phyloP scores from a whole-genome alignment of 305 asterid species.

The Salvia sclarea region DNA sequence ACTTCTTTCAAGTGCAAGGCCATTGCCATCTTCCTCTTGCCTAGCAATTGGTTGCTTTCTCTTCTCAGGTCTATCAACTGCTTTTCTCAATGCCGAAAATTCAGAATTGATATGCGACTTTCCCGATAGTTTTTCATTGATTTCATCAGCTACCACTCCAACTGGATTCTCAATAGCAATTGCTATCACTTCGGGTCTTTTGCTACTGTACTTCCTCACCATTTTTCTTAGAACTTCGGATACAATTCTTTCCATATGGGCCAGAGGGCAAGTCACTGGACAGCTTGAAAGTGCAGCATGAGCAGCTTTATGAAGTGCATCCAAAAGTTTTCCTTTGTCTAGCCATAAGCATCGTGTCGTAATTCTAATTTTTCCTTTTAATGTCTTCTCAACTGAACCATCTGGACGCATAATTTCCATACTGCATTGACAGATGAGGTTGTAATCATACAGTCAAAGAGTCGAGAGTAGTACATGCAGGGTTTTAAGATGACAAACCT shows the following conservation, averaged over 20 bases:
- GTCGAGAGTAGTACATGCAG: conserved; percentile 23
- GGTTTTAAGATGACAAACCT: conserved; percentile 48
- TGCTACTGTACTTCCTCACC: conserved; percentile 92
- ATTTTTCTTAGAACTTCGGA: conserved; percentile 90
- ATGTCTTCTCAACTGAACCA: conserved; percentile 47
- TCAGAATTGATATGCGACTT: conserved; percentile 52
- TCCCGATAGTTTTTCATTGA: conserved; percentile 68
- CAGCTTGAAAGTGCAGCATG: conserved; percentile 96
- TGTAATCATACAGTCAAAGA: conserved; percentile 27
- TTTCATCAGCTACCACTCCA: conserved; percentile 88
- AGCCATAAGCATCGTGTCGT: conserved; percentile 99
- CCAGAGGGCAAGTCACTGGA: conserved; percentile 76
- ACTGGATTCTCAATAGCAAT: conserved; percentile 86
- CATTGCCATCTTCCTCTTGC: conserved; percentile 52
- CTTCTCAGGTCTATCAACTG: conserved; percentile 55
- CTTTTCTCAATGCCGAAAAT: conserved; percentile 58
- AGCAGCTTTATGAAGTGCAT: conserved; percentile 93
- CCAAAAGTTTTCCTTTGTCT: conserved; percentile 95
- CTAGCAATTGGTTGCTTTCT: conserved; percentile 39
- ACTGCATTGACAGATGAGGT: conserved; percentile 48
- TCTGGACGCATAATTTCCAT: conserved; percentile 91
- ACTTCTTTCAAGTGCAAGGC: conserved; percentile 39
- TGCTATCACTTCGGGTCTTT: conserved; percentile 91
- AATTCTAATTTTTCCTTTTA: conserved; percentile 93
- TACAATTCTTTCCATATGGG: conserved; percentile 93